Evolutionary conservation across 2,329 filamentous ascomycete genomes (phyloP), one percentile per base, ranked within the genome.

Genomic region (Xylaria digitata): DNA sequence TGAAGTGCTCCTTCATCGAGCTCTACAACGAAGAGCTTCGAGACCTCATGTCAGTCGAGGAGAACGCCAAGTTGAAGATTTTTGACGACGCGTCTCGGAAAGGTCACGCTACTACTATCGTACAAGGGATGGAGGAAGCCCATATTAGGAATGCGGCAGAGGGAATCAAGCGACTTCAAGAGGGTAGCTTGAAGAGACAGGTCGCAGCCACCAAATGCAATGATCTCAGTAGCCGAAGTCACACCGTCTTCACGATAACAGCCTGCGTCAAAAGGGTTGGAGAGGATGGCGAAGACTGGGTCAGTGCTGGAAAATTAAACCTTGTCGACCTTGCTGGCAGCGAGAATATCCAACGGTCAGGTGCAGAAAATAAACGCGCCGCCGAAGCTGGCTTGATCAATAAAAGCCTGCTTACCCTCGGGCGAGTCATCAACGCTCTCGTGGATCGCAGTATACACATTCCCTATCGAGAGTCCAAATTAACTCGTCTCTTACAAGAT

Each of bases 171-270:
- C 86, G 97, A 69, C 87, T 99, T 52, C 93, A 96, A 74, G 87
- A 91, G 70, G 96, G 96, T 69, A 97, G 94, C 79, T 86, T 96
- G 81, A 97, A 94, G 80, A 91, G 96, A 56, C 96, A 99, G 80
- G 96, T 99, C n/a, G 96, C 96, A 6, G 94, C 96, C 3, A 99
- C 96, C n/a, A 98, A 98, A 80, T 99, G 96, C 86, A 99, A 99
- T 78, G 96, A 99, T 75, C 88, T 98, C 62, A 97, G 94, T 80
- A 97, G 94, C 74, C 90, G 96, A 78, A 97, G 94, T 82, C 96
- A 99, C 77, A 99, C 96, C 0, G 92, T 99, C 23, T 99, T 99
- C 77, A 98, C 96, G 7, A 92, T 99, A 67, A 97, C 95, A 0
- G 92, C 94, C 0, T 93, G 94, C 76, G 90, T 94, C 75, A 97